phyloP scores from a whole-genome alignment of 495 filamentous ascomycete species.

The Aspergillus heteromorphus region DNA sequence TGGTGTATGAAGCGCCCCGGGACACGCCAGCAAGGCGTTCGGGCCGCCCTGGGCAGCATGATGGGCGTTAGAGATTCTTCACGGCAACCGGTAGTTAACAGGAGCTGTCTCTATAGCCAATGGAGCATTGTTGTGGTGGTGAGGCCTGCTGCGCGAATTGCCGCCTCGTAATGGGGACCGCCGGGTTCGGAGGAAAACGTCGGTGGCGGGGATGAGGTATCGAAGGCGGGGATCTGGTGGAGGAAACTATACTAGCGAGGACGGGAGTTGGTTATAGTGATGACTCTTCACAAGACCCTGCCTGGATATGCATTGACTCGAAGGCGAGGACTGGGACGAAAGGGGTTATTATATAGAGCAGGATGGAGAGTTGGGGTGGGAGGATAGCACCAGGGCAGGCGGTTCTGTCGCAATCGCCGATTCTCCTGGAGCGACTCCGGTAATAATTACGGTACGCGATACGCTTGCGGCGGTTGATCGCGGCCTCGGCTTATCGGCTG shows the following conservation, averaged over 20 bases:
- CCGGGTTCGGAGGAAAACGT: slow-evolving; percentile 39
- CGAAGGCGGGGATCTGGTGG: not conserved
- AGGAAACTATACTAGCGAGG: not conserved
- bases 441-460: not conserved
- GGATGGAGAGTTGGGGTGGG: not conserved
- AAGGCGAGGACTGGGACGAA: not conserved
- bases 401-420: slow-evolving; percentile 17
- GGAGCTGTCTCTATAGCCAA: slow-evolving; percentile 12
- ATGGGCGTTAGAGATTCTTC: slow-evolving; percentile 12
- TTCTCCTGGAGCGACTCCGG: not conserved
- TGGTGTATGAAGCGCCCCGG: slow-evolving; percentile 27
- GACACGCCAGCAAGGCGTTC: slow-evolving; percentile 35
- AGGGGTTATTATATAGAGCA: not conserved
- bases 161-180: slow-evolving; percentile 21
- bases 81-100: not conserved
- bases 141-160: slow-evolving; percentile 1
- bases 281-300: not conserved
- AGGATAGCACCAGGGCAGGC: not conserved
- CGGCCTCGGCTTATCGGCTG: too few relatives aligned
- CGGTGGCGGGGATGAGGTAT: slow-evolving; percentile 6
- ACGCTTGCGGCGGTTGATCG: not conserved
- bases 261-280: slow-evolving; percentile 1
- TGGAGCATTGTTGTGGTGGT: slow-evolving; percentile 23
- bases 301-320: not conserved
- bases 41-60: slow-evolving; percentile 44